Conservation (phyloP, 192 early-diverging fungal species). For the Lobosporangium transversale region DNA sequence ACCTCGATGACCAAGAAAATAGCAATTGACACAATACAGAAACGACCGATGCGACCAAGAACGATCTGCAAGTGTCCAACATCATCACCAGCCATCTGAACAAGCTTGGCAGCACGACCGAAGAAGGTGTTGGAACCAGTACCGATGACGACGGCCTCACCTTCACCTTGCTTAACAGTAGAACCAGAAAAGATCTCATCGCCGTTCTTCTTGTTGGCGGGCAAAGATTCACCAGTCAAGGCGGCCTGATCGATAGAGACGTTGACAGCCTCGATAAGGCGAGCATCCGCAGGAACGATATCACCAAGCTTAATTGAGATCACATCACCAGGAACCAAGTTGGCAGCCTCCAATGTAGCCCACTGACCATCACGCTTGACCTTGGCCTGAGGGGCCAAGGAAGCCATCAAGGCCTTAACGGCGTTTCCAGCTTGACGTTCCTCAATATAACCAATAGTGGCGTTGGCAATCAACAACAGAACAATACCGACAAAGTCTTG, state of each 20-base stretch:
- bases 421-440: slow-evolving; percentile 92
- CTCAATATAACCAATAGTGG: slow-evolving; percentile 89
- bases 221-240: slow-evolving; percentile 80
- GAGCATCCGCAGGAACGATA: slow-evolving; percentile 88
- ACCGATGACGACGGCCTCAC: slow-evolving; percentile 80
- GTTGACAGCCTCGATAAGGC: slow-evolving; percentile 71
- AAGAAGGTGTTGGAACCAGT: slow-evolving; percentile 88
- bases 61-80: slow-evolving; percentile 80
- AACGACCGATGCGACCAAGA: slow-evolving; percentile 80
- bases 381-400: slow-evolving; percentile 87
- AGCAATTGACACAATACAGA: slow-evolving; percentile 76
- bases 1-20: slow-evolving; percentile 77
- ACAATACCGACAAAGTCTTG: slow-evolving; percentile 87
- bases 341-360: slow-evolving; percentile 76
- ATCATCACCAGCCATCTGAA: slow-evolving; percentile 76
- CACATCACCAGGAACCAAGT: slow-evolving; percentile 91
- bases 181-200: slow-evolving; percentile 84
- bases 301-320: slow-evolving; percentile 89
- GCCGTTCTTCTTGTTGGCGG: slow-evolving; percentile 72
- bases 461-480: slow-evolving; percentile 83
- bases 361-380: slow-evolving; percentile 88
- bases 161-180: slow-evolving; percentile 84
- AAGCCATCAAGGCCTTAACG: slow-evolving; percentile 94
- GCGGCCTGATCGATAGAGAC: slow-evolving; percentile 78
- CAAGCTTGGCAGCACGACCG: slow-evolving; percentile 82